Conservation (phyloP, 768 basidiomycete genomes). For the Mycena rebaudengoi region DNA sequence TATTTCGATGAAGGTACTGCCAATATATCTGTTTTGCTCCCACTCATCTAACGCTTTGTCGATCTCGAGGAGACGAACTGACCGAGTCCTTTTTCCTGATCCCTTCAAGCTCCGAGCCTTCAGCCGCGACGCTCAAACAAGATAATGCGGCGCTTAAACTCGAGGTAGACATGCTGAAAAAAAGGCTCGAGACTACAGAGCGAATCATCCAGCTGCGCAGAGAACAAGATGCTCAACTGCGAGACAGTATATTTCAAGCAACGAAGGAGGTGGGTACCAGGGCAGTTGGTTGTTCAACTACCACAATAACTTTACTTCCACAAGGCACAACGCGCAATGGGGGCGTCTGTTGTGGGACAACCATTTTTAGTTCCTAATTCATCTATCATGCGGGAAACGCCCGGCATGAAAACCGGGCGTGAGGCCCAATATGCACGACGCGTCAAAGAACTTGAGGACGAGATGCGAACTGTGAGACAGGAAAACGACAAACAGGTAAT, state of each 20-base stretch:
- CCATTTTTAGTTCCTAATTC: slow-evolving; percentile 41
- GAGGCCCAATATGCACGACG: slow-evolving; percentile 61
- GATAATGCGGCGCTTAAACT: slow-evolving; percentile 73
- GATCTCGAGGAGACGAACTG: slow-evolving; percentile 63
- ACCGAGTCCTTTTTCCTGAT: slow-evolving; percentile 85
- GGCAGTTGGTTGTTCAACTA: background rate
- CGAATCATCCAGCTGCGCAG: slow-evolving; percentile 71
- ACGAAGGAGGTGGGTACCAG: slow-evolving; percentile 64
- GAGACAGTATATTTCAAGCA: slow-evolving; percentile 81
- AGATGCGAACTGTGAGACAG: slow-evolving; percentile 63
- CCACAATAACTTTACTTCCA: slow-evolving; percentile 10
- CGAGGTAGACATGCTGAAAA: slow-evolving; percentile 66
- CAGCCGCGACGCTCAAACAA: slow-evolving; percentile 59
- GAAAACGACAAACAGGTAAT: slow-evolving; percentile 87
- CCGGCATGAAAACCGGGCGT: slow-evolving; percentile 26
- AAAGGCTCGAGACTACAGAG: slow-evolving; percentile 68
- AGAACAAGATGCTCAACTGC: slow-evolving; percentile 81
- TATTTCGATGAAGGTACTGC: slow-evolving; percentile 71
- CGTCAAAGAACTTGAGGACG: slow-evolving; percentile 86
- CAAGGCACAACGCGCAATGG: slow-evolving; percentile 84
- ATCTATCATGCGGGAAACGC: slow-evolving; percentile 26
- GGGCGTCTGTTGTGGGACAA: slow-evolving; percentile 67
- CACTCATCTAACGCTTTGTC: background rate
- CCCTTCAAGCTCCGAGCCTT: slow-evolving; percentile 65
- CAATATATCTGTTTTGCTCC: background rate